Conservation (phyloP, 805 yeast species). For the Barnettozyma salicaria region DNA sequence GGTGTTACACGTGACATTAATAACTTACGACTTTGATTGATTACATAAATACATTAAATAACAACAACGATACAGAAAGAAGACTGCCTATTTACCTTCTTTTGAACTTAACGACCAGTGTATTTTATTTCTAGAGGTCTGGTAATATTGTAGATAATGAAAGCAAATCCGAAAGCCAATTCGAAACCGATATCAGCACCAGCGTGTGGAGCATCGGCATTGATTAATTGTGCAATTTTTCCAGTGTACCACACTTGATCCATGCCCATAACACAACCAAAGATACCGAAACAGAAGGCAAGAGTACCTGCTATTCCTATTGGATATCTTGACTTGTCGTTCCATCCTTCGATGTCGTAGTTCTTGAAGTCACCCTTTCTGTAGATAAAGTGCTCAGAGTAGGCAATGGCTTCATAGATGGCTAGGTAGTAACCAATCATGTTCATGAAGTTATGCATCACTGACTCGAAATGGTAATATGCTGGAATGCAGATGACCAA, state of each 20-base stretch:
- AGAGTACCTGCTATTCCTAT: slow-evolving; percentile 71
- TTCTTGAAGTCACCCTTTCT: slow-evolving; percentile 55
- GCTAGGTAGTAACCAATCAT: slow-evolving; percentile 88
- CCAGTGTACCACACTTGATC: slow-evolving; percentile 80
- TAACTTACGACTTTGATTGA: too few species aligned
- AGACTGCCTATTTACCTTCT: too few species aligned
- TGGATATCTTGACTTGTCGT: slow-evolving; percentile 55
- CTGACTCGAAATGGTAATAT: slow-evolving; percentile 62
- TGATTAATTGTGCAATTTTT: slow-evolving; percentile 54
- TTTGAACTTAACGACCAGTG: slow-evolving; percentile 40
- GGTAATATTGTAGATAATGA: slow-evolving; percentile 50
- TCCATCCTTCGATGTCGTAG: slow-evolving; percentile 59
- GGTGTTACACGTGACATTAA: too few species aligned
- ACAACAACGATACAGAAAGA: not conserved
- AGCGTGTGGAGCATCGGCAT: slow-evolving; percentile 29
- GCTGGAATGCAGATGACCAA: slow-evolving; percentile 89
- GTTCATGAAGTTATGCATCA: slow-evolving; percentile 85
- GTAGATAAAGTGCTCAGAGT: slow-evolving; percentile 82
- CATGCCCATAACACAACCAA: slow-evolving; percentile 87
- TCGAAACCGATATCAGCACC: slow-evolving; percentile 92
- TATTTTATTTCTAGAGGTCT: slow-evolving; percentile 70
- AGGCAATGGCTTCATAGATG: slow-evolving; percentile 66
- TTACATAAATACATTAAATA: not conserved
- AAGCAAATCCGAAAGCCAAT: slow-evolving; percentile 63
- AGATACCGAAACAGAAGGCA: slow-evolving; percentile 78